Evolutionary conservation across 345 rosid genomes (phyloP).

Genomic region (Citrus cavaleriei): DNA sequence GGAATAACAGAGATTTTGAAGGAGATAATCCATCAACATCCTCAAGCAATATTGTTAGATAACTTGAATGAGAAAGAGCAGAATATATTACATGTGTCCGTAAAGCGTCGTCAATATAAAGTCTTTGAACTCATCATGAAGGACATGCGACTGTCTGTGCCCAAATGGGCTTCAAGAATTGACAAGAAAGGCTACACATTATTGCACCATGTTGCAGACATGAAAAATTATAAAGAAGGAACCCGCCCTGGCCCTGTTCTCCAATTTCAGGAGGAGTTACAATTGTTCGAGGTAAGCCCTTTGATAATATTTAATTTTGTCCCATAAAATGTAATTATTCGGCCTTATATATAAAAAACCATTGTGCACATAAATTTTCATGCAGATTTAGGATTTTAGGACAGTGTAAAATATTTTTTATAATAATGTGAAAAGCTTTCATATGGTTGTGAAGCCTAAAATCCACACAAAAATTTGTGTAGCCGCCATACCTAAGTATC

Average conservation of each 20-base stretch:
- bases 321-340: no score
- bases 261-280: neutral
- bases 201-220: neutral
- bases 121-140: neutral
- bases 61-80: neutral
- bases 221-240: neutral
- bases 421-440: no score
- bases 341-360: no score
- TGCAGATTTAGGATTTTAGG: no score
- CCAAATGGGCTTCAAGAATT: neutral
- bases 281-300: neutral
- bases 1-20: neutral
- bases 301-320: neutral
- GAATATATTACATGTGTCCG: neutral
- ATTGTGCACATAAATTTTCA: no score
- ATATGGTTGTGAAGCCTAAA: no score
- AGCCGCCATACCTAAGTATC: no score
- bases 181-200: neutral
- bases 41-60: neutral
- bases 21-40: neutral
- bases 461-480: no score
- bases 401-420: no score
- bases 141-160: neutral
- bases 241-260: neutral
- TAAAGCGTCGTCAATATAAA: neutral